Evolutionary conservation across 2,329 filamentous ascomycete genomes (phyloP), one percentile per base, ranked within the genome.

Genomic region (Pyrenophora seminiperda): DNA sequence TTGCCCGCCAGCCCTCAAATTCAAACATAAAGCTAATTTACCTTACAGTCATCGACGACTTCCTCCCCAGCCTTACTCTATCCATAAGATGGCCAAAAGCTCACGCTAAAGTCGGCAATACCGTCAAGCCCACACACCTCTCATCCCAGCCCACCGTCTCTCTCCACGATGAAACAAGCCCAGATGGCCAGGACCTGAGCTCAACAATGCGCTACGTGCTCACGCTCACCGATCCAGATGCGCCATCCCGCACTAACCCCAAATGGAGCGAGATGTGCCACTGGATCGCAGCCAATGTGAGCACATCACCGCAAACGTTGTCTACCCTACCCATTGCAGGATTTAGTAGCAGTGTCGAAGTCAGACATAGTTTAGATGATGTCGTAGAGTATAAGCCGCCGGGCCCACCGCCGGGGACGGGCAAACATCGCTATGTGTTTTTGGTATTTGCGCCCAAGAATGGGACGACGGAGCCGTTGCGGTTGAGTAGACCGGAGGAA

Each of bases 231-330:
- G 82, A 85, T 60, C 82, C 82, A 0, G 82, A 85, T 65, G 82
- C 82, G n/a, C 81, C 79, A 2, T 79, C 76, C 7, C 76, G 77
- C 34, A 68, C 78, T 1, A 66, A 84, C 52, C 81, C 81, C 1
- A 73, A 80, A 46, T 83, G 80, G 80, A 75, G 74, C 15, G 79
- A 85, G 54, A 79, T 84, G 69, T 84, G 81, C 61, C 82, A 84
- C 63, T 84, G 81, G 81, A 74, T 79, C 41, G 70, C 70, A 1
- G 67, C 75, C 7, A 71, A 73, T 19, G 59, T 77, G 5, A 59
- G 66, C 1, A 43, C 75, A 2, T 59, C 61, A 0, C 36, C 50
- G 18, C 48, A 56, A 2, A 59, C 53, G 1, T 58, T 62, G 41
- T 64, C 62, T 3, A 64, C 66, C 15, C 50, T 67, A 3, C 64